Conservation (phyloP, 345 rosid species). For the Excoecaria cochinchinensis region DNA sequence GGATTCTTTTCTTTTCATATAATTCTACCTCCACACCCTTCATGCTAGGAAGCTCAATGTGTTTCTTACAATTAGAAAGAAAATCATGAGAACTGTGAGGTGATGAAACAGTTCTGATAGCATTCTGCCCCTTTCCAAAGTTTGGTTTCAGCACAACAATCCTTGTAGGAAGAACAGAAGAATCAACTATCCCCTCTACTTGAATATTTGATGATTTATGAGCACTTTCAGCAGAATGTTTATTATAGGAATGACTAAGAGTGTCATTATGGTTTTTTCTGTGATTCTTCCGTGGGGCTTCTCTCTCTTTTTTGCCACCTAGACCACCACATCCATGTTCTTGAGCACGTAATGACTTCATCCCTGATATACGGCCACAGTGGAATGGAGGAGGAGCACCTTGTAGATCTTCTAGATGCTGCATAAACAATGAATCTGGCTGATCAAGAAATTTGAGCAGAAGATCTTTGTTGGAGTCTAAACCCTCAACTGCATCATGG, state of each 20-base stretch:
- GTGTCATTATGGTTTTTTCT: conserved; percentile 31
- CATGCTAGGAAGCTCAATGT: conserved; percentile 35
- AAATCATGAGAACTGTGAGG: conserved; percentile 49
- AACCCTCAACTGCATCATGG: conserved; percentile 69
- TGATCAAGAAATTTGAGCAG: conserved; percentile 79
- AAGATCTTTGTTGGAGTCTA: conserved; percentile 78
- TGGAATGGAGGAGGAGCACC: conserved; percentile 40
- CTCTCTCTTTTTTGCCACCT: conserved; percentile 40
- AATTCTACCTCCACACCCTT: conserved; percentile 35
- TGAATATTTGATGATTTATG: conserved; percentile 39
- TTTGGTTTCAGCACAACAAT: conserved; percentile 94
- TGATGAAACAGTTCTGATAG: conserved; percentile 45
- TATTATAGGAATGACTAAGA: conserved; percentile 30
- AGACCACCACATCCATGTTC: conserved; percentile 29
- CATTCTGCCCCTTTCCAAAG: conserved; percentile 52
- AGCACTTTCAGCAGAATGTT: conserved; percentile 32
- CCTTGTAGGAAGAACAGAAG: conserved; percentile 52
- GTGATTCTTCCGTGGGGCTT: conserved; percentile 30
- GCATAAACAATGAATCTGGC: conserved; percentile 78
- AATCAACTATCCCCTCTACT: conserved; percentile 40
- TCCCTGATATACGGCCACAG: conserved; percentile 40
- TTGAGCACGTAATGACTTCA: conserved; percentile 39
- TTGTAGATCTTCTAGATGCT: conserved; percentile 73
- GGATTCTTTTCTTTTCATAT: conserved; percentile 42
- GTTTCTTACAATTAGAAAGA: conserved; percentile 42